Conservation (phyloP, 2,329 filamentous ascomycete genomes). For the Trichoderma sp. region DNA sequence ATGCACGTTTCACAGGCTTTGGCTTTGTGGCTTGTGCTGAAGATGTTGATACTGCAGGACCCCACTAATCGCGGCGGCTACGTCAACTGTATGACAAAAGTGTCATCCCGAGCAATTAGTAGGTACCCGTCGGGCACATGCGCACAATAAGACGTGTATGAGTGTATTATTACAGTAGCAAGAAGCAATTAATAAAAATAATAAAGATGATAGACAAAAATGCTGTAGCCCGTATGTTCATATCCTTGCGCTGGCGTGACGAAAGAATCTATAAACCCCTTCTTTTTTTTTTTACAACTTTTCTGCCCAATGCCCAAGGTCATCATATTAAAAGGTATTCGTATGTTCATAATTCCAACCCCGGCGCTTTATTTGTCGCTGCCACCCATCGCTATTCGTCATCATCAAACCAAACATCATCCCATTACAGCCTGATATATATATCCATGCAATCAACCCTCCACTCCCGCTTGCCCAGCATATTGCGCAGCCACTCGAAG, state of each 20-base stretch:
- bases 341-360: not conserved
- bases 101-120: not conserved
- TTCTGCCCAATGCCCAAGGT: constrained; percentile 1
- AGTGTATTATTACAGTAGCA: not conserved
- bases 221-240: constrained; percentile 2
- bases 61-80: not conserved
- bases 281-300: not conserved
- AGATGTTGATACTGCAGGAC: not conserved
- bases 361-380: not conserved
- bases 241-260: not conserved
- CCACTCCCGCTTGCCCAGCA: constrained; percentile 85
- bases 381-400: not conserved
- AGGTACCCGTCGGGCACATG: not conserved
- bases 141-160: not conserved
- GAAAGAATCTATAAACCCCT: not conserved
- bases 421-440: constrained; percentile 69
- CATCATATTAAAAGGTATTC: not conserved
- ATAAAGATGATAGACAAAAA: not conserved
- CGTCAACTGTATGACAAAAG: not conserved
- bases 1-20: not conserved
- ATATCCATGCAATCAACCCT: constrained; percentile 89
- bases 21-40: not conserved
- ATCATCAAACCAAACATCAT: not conserved
- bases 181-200: not conserved
- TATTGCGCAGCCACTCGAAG: constrained; percentile 81